Evolutionary conservation across 108 stramenopile species (phyloP), one percentile per base, ranked within the genome.

Genomic region (Nannochloropsis gaditana): DNA sequence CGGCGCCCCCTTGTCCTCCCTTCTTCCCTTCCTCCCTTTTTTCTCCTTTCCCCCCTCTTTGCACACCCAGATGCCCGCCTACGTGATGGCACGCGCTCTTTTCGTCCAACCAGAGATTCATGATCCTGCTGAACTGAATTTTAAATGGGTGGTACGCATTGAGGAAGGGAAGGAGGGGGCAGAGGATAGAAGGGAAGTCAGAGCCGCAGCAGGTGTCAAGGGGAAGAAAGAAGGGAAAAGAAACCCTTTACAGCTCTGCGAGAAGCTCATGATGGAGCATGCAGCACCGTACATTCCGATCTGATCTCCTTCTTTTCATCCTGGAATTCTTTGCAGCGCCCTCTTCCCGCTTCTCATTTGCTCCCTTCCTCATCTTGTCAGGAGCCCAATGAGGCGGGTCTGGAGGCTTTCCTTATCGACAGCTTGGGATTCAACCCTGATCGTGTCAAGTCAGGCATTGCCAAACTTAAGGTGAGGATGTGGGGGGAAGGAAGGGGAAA

Each of bases 391-490:
- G 90, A 90, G 44, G 94, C 92, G 44, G 93, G 86, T 11, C 90
- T 98, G 50, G 92, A 86, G 80, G 91, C 90, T 17, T 98, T 95
- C 87, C 86, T 98, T 43, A 95, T 96, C 21, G 96, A 96, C 19
- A 91, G 94, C 73, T 93, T 94, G 93, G 95, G 96, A 11, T 98
- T 97, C 92, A 95, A 92, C 83, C 87, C 93, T n/a, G 95, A 96
- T 9, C 94, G 96, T n/a, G 96, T 97, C 84, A 85, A 90, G 88
- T n/a, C 83, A 41, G 92, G 86, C 44, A 94, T 98, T 89, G 94
- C 96, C 87, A 96, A 95, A 84, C 88, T 99, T 41, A 91, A 94
- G 87, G 94, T 95, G 84, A 95, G 95, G 15, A 86, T 91, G 88
- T 92, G 93, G 90, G 86, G 90, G 43, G 93, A 92, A 50, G 47